A percentile compares a stretch with the other conserved stretches of the same genome.
Conservation (phyloP, 495 filamentous ascomycete genomes). For the Tuber melanosporum region DNA sequence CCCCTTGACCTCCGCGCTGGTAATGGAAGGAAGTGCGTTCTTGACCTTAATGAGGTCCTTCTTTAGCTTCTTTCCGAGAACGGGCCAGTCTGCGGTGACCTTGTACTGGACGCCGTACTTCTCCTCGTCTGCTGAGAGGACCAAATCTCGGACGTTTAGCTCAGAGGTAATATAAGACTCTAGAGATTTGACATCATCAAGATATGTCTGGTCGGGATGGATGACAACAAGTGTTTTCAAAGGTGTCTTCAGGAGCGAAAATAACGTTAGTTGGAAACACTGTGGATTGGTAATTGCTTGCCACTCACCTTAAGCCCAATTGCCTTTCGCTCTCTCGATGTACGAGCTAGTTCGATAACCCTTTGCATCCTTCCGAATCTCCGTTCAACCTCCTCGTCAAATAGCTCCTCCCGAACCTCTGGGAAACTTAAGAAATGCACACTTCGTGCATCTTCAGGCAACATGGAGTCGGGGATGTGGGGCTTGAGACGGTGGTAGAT, state of each 20-base stretch:
- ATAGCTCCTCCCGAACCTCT: conserved; percentile 77
- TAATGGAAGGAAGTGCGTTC: conserved; percentile 75
- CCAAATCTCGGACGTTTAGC: conserved; percentile 78
- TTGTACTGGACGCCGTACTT: conserved; percentile 89
- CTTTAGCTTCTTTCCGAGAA: conserved; percentile 91
- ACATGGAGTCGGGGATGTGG: conserved; percentile 61
- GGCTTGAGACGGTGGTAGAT: conserved; percentile 85
- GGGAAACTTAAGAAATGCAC: conserved; percentile 93
- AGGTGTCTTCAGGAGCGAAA: conserved; percentile 58
- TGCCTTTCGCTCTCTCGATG: conserved; percentile 75
- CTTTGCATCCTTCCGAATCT: conserved; percentile 86
- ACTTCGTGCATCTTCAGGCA: conserved; percentile 64
- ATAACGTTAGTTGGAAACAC: conserved; percentile 10
- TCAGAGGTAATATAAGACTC: conserved; percentile 82
- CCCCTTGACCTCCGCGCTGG: conserved; percentile 66
- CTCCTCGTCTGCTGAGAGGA: conserved; percentile 77
- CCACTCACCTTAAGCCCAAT: conserved; percentile 56
- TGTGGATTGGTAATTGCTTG: no score
- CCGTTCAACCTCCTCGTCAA: conserved; percentile 78
- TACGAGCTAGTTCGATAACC: conserved; percentile 82
- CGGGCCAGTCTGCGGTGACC: conserved; percentile 83
- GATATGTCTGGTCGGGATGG: conserved; percentile 71
- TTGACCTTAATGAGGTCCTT: conserved; percentile 86
- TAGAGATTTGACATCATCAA: conserved; percentile 79
- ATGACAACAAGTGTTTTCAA: conserved; percentile 86